A percentile compares a stretch with the other conserved stretches of the same genome.
These are phyloP conservation scores for Passiflora organensis DNA, from an alignment of 345 rosid species.

Conservation along the genomic window DNA sequence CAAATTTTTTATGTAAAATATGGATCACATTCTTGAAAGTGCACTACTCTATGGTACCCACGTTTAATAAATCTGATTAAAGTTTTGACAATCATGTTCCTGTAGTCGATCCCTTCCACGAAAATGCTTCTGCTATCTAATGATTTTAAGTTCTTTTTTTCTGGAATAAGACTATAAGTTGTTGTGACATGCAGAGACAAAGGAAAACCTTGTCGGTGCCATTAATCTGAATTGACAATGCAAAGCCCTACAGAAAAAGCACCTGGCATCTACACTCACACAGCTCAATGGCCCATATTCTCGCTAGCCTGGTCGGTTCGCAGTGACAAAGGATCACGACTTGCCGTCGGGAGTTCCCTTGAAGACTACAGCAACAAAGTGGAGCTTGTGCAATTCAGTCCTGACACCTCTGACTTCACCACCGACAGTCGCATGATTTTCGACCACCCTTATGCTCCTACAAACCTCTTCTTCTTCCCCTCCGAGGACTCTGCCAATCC, in stretches of 20 bases:
- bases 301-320: constrained; percentile 53
- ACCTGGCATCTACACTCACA: constrained; percentile 40
- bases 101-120: neutral
- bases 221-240: constrained; percentile 17
- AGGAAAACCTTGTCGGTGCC: neutral
- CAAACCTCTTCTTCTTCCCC: constrained; percentile 57
- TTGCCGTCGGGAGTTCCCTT: constrained; percentile 53
- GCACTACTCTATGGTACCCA: too few species aligned
- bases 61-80: too few species aligned
- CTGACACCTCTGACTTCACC: constrained; percentile 30
- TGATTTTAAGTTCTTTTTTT: neutral
- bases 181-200: neutral
- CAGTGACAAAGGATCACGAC: constrained; percentile 31
- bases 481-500: constrained; percentile 33
- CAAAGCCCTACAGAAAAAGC: constrained; percentile 30
- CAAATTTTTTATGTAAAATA: too few species aligned
- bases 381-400: constrained; percentile 44
- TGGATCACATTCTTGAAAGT: too few species aligned
- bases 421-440: constrained; percentile 39
- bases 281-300: constrained; percentile 47
- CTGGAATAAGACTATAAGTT: neutral
- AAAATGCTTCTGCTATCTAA: neutral
- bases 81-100: too few species aligned
- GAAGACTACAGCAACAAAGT: constrained; percentile 52
- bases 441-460: constrained; percentile 60